Conservation (phyloP, 2,329 filamentous ascomycete species). For the Acrodontium crateriforme region DNA sequence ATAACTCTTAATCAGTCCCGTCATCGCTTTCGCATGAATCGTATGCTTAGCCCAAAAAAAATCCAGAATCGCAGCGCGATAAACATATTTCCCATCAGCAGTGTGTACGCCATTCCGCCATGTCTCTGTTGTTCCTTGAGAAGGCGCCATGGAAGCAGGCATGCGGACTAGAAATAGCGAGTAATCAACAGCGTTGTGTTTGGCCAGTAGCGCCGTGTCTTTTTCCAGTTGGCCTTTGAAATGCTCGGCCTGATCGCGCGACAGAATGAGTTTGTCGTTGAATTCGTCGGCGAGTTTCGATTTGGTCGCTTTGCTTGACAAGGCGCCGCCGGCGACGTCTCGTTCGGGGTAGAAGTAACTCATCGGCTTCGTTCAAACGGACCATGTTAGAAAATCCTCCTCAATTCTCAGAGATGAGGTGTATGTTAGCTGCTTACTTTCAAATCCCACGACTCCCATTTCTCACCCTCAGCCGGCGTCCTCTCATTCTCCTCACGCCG, state of each 20-base stretch:
- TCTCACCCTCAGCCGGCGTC: conserved; percentile 27
- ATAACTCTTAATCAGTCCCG: conserved; percentile 39
- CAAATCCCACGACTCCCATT: conserved; percentile 60
- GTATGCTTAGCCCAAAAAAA: conserved; percentile 72
- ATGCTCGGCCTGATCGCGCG: conserved; percentile 38
- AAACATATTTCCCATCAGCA: conserved; percentile 50
- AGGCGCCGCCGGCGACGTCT: conserved; percentile 50
- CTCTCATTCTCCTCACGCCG: conserved; percentile 45
- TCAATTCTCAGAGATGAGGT: no score
- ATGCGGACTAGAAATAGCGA: conserved; percentile 57
- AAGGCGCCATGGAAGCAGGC: conserved; percentile 25
- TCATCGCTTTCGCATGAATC: conserved; percentile 51
- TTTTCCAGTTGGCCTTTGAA: conserved; percentile 42
- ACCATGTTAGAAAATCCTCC: no score
- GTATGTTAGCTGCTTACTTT: no score
- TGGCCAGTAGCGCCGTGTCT: conserved; percentile 50
- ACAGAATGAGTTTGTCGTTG: conserved; percentile 49
- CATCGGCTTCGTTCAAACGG: no score
- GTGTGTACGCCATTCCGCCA: conserved; percentile 53
- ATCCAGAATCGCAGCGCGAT: conserved; percentile 54
- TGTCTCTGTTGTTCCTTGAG: conserved; percentile 2
- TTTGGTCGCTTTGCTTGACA: conserved; percentile 52
- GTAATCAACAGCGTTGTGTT: conserved; percentile 58
- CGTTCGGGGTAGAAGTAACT: conserved; percentile 65
- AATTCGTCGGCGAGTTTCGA: conserved; percentile 54